Evolutionary conservation across 2,329 filamentous ascomycete species (phyloP), one percentile per base, ranked within the genome.

Genomic region (Curvularia eragrostidis): DNA sequence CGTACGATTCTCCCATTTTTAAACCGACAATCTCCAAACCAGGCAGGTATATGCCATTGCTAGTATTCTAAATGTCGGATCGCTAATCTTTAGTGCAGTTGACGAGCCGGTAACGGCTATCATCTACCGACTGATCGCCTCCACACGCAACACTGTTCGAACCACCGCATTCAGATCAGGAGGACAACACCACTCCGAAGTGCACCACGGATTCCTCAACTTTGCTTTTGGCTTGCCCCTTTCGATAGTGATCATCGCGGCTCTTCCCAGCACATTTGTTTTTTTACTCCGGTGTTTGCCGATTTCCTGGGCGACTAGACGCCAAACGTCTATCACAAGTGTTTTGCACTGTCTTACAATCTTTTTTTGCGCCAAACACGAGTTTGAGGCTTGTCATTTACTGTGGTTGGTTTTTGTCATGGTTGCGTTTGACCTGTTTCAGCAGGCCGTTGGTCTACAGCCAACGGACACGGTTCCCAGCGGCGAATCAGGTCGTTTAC

Each of bases 401-500:
- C 41, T 73, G 26, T 62, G 69, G 21, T 59, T 64, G 39, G 61
- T 66, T 36, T 62, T 73, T 58, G 69, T 74, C 63, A 73, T 75
- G 70, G 67, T 68, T 42, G 67, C 64, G 55, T 73, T 74, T 53
- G 71, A 74, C 58, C 65, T 66, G 58, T 69, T 71, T 59, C 68
- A 70, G 59, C 59, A 59, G 38, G 56, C 55, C 18, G 18, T 65
- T 43, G 53, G 57, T 52, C 52, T 43, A 26, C 19, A 24, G 46
- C 46, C 52, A 47, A 32, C 38, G 48, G 61, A 62, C 64, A 58
- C 63, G 64, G 64, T 47, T 9, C 28, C 8, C 12, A 42, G 21
- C 21, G 49, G 46, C 64, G 59, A 70, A 64, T 67, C 62, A 63
- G 47, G 61, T 54, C 52, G 42, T 26, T 52, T 49, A 52, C 50